Conservation (phyloP, 202 grass and related monocot species). For the Carex arenaria region DNA sequence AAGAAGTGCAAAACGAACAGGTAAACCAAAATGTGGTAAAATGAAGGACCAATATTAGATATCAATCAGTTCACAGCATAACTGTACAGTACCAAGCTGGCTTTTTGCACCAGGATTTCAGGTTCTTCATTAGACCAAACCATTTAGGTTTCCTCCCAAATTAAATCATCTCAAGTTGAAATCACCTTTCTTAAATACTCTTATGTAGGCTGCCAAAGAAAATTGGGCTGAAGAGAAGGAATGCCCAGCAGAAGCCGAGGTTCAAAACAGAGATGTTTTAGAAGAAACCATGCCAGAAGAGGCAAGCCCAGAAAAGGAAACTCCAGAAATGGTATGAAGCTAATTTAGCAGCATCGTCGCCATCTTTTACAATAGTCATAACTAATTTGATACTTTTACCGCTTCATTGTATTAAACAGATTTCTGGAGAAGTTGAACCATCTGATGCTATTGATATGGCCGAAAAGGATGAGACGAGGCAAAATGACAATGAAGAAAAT, state of each 20-base stretch:
- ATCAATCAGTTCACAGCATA: not conserved
- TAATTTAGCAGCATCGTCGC: not conserved
- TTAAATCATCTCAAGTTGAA: not conserved
- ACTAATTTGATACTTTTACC: not conserved
- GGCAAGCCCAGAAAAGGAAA: not conserved
- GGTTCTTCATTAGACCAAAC: not conserved
- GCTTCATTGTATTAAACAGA: not conserved
- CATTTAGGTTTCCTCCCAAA: not conserved
- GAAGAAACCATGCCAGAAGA: not conserved
- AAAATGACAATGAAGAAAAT: conserved; percentile 7
- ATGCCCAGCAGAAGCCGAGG: not conserved
- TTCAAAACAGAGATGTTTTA: not conserved
- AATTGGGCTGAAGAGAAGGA: not conserved
- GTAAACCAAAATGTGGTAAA: not conserved
- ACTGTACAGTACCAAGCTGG: not conserved
- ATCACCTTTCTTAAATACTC: not conserved
- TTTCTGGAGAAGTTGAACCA: not conserved
- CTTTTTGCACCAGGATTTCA: not conserved
- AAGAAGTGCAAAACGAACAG: not conserved
- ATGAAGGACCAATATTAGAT: not conserved
- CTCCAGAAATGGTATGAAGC: conserved; percentile 12
- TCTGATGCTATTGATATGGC: not conserved
- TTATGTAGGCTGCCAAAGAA: not conserved
- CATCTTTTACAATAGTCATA: not conserved
- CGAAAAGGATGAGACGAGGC: not conserved